Base-by-base conservation (phyloP, 2,329 filamentous ascomycete genomes). In the Aspergillus fijiensis region DNA sequence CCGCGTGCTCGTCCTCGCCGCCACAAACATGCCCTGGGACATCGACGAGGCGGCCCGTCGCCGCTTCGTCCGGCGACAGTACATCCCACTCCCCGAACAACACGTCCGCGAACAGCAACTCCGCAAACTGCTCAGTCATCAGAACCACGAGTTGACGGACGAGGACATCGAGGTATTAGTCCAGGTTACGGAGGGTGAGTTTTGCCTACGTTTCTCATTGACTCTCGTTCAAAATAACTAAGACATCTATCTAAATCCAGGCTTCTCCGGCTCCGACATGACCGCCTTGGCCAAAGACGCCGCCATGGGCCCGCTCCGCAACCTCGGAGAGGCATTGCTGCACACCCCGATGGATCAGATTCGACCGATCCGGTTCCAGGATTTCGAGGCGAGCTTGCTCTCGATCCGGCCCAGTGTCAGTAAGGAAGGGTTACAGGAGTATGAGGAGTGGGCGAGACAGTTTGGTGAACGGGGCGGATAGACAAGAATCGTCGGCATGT, bases 201-300 rank as follows among this genome's bases (percentile, higher is more conserved):
- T 3, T 23, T 2, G 27, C 11, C 23, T 31, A 21, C 49, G 25
- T 55, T 50, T 23, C 23, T 23, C 4, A 1, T 23, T 23, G 23
- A 23, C 4, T 23, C 23, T 23, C 23, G 23, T 23, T 23, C 1
- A 23, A 23, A 23, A 5, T 23, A 23, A 23, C 23, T 23, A 23
- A 23, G 23, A 23, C 23, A 23, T 23, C 4, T 23, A 23, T 4
- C 23, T 1, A 4, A 23, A 23, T 23, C 1, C 66, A 97, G 93
- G 92, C n/a, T 99, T 96, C 78, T 97, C 92, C 9, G 95, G 95
- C 49, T 96, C 92, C 2, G 95, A 99, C 71, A 96, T 99, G 65
- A 98, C 95, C 23, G 93, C 95, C 1, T 81, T 99, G 9, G 95
- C 95, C 7, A 99, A 99, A 77, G 95, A 99, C 73, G 95, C 95